phyloP scores from a whole-genome alignment of 2,329 filamentous ascomycete genomes.

The Fusarium buharicum region DNA sequence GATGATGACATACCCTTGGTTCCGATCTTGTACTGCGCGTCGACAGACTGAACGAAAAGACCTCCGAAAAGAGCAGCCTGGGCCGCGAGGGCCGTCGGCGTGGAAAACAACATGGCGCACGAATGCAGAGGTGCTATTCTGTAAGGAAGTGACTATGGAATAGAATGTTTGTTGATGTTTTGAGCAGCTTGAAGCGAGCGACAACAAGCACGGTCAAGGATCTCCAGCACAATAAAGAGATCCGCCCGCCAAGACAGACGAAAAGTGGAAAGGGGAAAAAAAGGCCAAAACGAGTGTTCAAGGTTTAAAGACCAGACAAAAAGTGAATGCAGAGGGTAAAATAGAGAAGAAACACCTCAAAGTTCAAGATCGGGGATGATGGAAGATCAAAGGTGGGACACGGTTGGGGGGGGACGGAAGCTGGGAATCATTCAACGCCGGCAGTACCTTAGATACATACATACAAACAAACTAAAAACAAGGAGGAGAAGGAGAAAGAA shows the following conservation, averaged over 20 bases:
- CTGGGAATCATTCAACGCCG: conserved; percentile 18
- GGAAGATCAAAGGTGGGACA: conserved; percentile 29
- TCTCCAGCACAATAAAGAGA: neutral
- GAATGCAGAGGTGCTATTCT: conserved; percentile 1
- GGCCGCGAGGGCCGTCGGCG: conserved; percentile 13
- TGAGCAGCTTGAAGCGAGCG: conserved; percentile 27
- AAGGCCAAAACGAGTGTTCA: conserved; percentile 15
- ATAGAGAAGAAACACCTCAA: neutral
- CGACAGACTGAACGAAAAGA: conserved; percentile 28
- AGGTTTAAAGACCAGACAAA: conserved; percentile 2
- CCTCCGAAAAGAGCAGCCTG: conserved; percentile 29
- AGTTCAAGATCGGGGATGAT: conserved; percentile 13
- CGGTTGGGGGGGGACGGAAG: conserved; percentile 6
- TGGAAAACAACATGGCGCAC: conserved; percentile 13
- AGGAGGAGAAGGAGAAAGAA: conserved; percentile 1
- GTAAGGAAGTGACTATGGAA: neutral
- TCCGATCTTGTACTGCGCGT: conserved; percentile 48
- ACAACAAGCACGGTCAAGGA: conserved; percentile 23
- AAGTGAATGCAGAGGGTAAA: conserved; percentile 15
- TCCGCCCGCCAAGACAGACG: conserved; percentile 6
- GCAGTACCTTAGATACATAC: neutral
- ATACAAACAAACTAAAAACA: neutral
- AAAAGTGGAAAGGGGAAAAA: neutral
- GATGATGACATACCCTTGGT: conserved; percentile 43
- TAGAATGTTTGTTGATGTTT: neutral